Conservation (phyloP, 2,329 filamentous ascomycete species). For the Penicillium sp. region DNA sequence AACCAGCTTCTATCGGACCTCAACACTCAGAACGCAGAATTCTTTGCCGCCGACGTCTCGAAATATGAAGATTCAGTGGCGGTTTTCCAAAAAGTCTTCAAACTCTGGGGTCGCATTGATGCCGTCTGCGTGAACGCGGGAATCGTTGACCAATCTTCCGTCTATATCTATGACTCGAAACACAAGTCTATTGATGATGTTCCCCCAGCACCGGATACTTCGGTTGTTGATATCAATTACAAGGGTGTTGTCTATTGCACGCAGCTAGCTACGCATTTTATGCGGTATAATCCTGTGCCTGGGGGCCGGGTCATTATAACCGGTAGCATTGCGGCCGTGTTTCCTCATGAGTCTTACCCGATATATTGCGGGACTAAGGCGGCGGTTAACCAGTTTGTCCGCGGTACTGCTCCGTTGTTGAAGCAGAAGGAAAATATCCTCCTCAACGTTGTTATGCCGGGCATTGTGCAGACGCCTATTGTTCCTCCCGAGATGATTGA, state of each 20-base stretch:
- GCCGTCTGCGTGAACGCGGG: slow-evolving; percentile 53
- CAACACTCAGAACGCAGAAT: slow-evolving; percentile 37
- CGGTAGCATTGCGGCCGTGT: slow-evolving; percentile 45
- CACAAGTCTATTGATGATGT: slow-evolving; percentile 32
- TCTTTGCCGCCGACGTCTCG: slow-evolving; percentile 48
- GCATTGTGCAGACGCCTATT: slow-evolving; percentile 48
- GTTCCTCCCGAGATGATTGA: slow-evolving; percentile 47
- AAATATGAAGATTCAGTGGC: slow-evolving; percentile 47
- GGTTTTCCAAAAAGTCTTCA: slow-evolving; percentile 46
- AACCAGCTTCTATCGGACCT: slow-evolving; percentile 35
- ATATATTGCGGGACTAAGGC: slow-evolving; percentile 56
- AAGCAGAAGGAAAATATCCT: slow-evolving; percentile 50
- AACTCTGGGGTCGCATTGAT: slow-evolving; percentile 49
- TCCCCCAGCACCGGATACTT: slow-evolving; percentile 47
- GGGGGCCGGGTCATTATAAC: slow-evolving; percentile 50
- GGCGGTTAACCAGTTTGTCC: slow-evolving; percentile 46
- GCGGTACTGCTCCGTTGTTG: slow-evolving; percentile 40
- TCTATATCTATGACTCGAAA: slow-evolving; percentile 45
- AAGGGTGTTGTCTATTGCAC: slow-evolving; percentile 54
- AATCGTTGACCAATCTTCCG: slow-evolving; percentile 47
- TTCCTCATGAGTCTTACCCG: slow-evolving; percentile 47
- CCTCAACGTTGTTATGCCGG: slow-evolving; percentile 52
- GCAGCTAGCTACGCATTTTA: slow-evolving; percentile 53
- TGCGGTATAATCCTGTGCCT: slow-evolving; percentile 49
- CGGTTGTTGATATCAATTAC: slow-evolving; percentile 51